phyloP scores from a whole-genome alignment of 2,329 filamentous ascomycete species.

The Trichophaea hybrida region DNA sequence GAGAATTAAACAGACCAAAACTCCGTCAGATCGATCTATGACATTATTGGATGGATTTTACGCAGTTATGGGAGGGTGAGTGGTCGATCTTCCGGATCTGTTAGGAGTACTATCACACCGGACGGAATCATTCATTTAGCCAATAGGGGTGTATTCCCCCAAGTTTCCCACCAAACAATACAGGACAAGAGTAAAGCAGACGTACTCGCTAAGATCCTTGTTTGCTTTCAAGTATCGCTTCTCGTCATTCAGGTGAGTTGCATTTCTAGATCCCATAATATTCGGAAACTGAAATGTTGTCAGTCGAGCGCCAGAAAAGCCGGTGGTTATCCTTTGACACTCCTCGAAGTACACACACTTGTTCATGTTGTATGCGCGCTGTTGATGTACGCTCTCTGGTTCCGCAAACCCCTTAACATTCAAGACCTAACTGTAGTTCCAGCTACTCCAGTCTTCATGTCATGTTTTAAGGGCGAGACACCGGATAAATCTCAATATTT shows the following conservation, averaged over 20 bases:
- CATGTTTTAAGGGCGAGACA: not conserved
- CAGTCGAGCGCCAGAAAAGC: constrained; percentile 18
- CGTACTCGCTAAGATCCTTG: constrained; percentile 26
- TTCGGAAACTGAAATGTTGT: not conserved
- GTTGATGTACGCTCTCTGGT: constrained; percentile 27
- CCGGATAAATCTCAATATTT: constrained; percentile 6
- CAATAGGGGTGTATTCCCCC: not conserved
- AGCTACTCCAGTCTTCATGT: not conserved
- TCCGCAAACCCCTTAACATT: constrained; percentile 26
- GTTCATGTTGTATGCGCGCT: constrained; percentile 27
- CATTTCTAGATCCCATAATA: not conserved
- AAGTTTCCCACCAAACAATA: constrained; percentile 10
- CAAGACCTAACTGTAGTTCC: constrained; percentile 8
- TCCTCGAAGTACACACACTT: constrained; percentile 28
- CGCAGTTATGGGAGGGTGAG: not conserved
- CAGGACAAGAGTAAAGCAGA: constrained; percentile 28
- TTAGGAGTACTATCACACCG: not conserved
- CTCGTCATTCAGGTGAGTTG: constrained; percentile 24
- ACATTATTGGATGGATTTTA: not conserved
- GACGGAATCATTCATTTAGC: not conserved
- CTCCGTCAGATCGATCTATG: not conserved
- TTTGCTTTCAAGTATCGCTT: constrained; percentile 27
- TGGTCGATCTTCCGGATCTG: not conserved
- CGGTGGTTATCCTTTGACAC: constrained; percentile 22
- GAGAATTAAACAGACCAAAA: too few species aligned